These are phyloP conservation scores for Saksenaea vasiformis DNA, from an alignment of 371 early-diverging fungal genomes.

Conservation along the genomic window DNA sequence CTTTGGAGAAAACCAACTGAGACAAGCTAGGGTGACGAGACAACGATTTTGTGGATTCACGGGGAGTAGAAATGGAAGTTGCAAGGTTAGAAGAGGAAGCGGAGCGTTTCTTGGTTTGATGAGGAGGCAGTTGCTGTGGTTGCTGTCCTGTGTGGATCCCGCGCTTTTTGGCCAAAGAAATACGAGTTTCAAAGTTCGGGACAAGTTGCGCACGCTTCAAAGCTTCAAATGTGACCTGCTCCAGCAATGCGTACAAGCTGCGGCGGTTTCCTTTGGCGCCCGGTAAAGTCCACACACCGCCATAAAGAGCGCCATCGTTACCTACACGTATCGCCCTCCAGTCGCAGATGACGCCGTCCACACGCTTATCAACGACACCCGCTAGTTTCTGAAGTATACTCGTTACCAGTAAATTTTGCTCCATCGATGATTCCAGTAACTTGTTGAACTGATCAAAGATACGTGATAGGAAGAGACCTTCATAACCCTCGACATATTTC, in stretches of 20 bases:
- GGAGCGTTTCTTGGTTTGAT: constrained; percentile 19
- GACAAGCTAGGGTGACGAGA: constrained; percentile 29
- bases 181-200: constrained; percentile 54
- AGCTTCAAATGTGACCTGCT: constrained; percentile 55
- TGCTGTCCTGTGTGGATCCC: constrained; percentile 28
- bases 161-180: constrained; percentile 49
- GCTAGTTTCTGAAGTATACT: constrained; percentile 52
- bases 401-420: constrained; percentile 50
- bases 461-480: constrained; percentile 47
- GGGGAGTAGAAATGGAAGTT: constrained; percentile 12
- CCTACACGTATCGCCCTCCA: constrained; percentile 52
- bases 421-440: constrained; percentile 47
- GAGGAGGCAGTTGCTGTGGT: constrained; percentile 7
- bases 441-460: constrained; percentile 50
- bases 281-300: constrained; percentile 49
- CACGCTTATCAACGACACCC: constrained; percentile 49
- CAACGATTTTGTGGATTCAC: constrained; percentile 10
- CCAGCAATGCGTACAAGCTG: constrained; percentile 46
- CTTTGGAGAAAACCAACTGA: constrained; percentile 40
- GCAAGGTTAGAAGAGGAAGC: constrained; percentile 17
- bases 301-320: constrained; percentile 43
- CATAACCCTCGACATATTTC: constrained; percentile 32
- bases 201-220: constrained; percentile 52
- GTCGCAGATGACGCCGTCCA: constrained; percentile 53
- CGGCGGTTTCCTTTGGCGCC: constrained; percentile 40